A percentile compares a stretch with the other conserved stretches of the same genome.
Conservation (phyloP, 2,329 filamentous ascomycete genomes). For the Trichoderma aggressivum region DNA sequence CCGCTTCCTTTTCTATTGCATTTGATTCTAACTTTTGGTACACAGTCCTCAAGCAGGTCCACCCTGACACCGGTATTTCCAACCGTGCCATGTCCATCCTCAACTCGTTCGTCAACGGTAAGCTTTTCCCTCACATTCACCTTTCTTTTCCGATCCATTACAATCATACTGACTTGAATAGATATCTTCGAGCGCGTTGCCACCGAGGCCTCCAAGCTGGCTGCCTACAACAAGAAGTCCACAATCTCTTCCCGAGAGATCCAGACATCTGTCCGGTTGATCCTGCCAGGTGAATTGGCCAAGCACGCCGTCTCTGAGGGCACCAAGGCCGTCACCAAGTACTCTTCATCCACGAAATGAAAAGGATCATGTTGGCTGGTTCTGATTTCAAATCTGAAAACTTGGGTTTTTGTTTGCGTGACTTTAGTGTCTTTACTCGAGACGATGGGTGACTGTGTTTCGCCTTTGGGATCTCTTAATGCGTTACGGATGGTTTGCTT, state of each 20-base stretch:
- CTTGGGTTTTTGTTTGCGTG: conserved; percentile 44
- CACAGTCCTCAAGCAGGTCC: conserved; percentile 97
- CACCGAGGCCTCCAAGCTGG: conserved; percentile 97
- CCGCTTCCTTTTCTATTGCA: background rate
- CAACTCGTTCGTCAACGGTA: conserved; percentile 99
- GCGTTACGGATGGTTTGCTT: conserved; percentile 70
- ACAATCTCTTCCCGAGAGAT: conserved; percentile 99
- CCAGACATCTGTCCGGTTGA: conserved; percentile 96
- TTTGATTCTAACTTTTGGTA: conserved; percentile 16
- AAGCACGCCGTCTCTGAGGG: conserved; percentile 99
- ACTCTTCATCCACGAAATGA: conserved; percentile 99
- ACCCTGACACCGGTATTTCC: conserved; percentile 99
- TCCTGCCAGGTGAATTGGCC: conserved; percentile 96
- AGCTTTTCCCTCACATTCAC: conserved; percentile 31
- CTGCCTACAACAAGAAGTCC: conserved; percentile 99
- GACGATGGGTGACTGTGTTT: conserved; percentile 39
- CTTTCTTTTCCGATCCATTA: background rate
- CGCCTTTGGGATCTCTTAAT: conserved; percentile 60
- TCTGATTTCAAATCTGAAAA: conserved; percentile 47
- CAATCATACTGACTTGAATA: conserved; percentile 32
- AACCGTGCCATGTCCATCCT: conserved; percentile 99
- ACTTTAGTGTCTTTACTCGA: conserved; percentile 59
- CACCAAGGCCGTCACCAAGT: conserved; percentile 99
- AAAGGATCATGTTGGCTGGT: conserved; percentile 52
- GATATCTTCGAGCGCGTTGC: conserved; percentile 99